Evolutionary conservation across 1,284 basidiomycete species (phyloP).

Genomic region (Schizopora paradoxa): DNA sequence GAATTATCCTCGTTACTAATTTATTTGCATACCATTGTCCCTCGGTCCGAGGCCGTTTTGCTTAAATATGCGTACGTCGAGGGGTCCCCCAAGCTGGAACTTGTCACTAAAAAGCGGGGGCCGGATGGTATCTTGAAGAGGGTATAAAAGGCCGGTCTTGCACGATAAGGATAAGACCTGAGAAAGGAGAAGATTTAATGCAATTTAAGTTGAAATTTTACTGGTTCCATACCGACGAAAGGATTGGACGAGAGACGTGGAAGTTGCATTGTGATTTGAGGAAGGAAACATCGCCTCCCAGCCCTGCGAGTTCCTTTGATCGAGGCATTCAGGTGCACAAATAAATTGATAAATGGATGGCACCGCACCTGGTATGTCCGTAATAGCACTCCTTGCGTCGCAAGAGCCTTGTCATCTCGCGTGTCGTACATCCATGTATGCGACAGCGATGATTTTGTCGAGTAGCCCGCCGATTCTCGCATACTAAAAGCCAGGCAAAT

Average conservation of each 20-base stretch:
- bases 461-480: slow-evolving; percentile 74
- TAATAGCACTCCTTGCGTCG: slow-evolving; percentile 57
- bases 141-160: slow-evolving; percentile 55
- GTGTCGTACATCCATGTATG: slow-evolving; percentile 79
- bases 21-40: slow-evolving; percentile 57
- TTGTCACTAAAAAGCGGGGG: slow-evolving; percentile 72
- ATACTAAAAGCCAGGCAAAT: slow-evolving; percentile 46
- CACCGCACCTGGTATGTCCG: slow-evolving; percentile 50
- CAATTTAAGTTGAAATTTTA: slow-evolving; percentile 4
- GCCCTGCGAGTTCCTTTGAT: slow-evolving; percentile 65
- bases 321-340: slow-evolving; percentile 1
- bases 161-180: slow-evolving; percentile 50
- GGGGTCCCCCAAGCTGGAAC: slow-evolving; percentile 91
- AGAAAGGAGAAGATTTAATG: slow-evolving; percentile 1
- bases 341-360: slow-evolving; percentile 1
- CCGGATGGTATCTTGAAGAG: slow-evolving; percentile 39
- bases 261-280: slow-evolving; percentile 70
- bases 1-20: not conserved
- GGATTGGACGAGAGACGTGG: slow-evolving; percentile 59
- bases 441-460: slow-evolving; percentile 79
- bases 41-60: slow-evolving; percentile 81
- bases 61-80: slow-evolving; percentile 84
- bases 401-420: slow-evolving; percentile 67
- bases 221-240: slow-evolving; percentile 43
- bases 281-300: slow-evolving; percentile 68